These are phyloP conservation scores for Verticillium klebahnii DNA, from an alignment of 2,329 filamentous ascomycete species.

Conservation along the genomic window DNA sequence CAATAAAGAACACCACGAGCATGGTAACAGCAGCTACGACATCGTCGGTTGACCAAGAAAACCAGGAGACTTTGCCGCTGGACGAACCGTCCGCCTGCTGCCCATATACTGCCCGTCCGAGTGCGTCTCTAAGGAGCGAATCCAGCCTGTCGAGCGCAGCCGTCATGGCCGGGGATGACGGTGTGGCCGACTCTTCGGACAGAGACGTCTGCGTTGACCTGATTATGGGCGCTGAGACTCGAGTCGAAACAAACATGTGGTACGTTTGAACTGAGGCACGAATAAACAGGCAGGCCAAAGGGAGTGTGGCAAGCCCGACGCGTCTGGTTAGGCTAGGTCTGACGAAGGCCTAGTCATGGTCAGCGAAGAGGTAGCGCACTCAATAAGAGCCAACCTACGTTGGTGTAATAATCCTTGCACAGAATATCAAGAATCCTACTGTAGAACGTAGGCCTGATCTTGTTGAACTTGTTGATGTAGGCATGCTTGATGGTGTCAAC, in stretches of 20 bases:
- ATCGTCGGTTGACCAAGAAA: conserved; percentile 64
- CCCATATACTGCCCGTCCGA: conserved; percentile 69
- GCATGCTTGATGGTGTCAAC: conserved; percentile 97
- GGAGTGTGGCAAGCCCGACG: conserved; percentile 85
- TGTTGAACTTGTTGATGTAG: conserved; percentile 98
- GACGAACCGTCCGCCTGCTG: conserved; percentile 38
- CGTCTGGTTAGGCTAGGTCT: conserved; percentile 86
- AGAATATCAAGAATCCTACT: conserved; percentile 86
- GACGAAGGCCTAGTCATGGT: conserved; percentile 64
- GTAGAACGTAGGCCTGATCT: conserved; percentile 87
- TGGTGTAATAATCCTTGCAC: conserved; percentile 96
- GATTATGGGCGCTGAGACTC: conserved; percentile 69
- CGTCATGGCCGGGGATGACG: conserved; percentile 68
- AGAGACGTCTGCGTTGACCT: conserved; percentile 63
- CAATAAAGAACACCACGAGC: conserved; percentile 77
- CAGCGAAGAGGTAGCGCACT: neutral
- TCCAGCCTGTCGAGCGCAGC: conserved; percentile 78
- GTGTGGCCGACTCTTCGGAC: conserved; percentile 56
- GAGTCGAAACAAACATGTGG: conserved; percentile 92
- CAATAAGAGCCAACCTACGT: conserved; percentile 46
- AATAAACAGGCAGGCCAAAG: conserved; percentile 91
- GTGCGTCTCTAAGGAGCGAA: conserved; percentile 68
- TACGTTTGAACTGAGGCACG: conserved; percentile 93
- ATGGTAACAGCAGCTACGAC: conserved; percentile 74
- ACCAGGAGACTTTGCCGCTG: conserved; percentile 34